Evolutionary conservation across 2,329 filamentous ascomycete species (phyloP), one percentile per base, ranked within the genome.

Genomic region (Paecilomyces dactylethromorphus): DNA sequence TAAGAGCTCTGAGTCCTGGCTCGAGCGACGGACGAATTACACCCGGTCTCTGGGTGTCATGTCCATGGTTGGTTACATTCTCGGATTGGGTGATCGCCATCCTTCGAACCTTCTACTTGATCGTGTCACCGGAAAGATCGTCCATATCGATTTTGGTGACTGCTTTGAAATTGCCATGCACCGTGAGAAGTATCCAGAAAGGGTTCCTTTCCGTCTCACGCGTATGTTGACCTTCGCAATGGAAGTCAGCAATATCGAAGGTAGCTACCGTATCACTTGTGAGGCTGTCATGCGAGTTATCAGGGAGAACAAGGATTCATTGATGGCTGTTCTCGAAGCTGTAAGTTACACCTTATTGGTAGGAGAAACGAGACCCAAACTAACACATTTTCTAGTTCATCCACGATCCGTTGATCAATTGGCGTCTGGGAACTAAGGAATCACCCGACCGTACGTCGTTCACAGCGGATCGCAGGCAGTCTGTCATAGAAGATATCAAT

Each of bases 21-120:
- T 99, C 33, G 94, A 97, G 75, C 85, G 94, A 51, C 89, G 94
- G 56, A 99, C 95, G n/a, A 99, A 96, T 72, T 99, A 99, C 78
- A 99, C 94, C 18, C 89, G 94, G 59, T 97, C 93, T 1, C 82
- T 99, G 1, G 94, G 91, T 66, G 94, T 99, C 68, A 99, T 99
- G 94, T 97, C 92, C n/a, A 99, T 99, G 92, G 94, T 97, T n/a
- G 94, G 94, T 63, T 99, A 99, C 75, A 97, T 99, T 64, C 86
- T 99, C 22, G 95, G 94, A 60, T 82, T 99, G 13, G 94, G 94
- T 57, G 94, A 99, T 78, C 88, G 95, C 54, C 94, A 99, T 77
- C 95, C 95, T 39, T 97, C 92, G 61, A 99, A 99, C 74, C 79
- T 99, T 69, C 95, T 99, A 89, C 87, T 99, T 49, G 94, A 99